These are phyloP conservation scores for Meredithiella fracta DNA, from an alignment of 2,329 filamentous ascomycete species.

Conservation along the genomic window DNA sequence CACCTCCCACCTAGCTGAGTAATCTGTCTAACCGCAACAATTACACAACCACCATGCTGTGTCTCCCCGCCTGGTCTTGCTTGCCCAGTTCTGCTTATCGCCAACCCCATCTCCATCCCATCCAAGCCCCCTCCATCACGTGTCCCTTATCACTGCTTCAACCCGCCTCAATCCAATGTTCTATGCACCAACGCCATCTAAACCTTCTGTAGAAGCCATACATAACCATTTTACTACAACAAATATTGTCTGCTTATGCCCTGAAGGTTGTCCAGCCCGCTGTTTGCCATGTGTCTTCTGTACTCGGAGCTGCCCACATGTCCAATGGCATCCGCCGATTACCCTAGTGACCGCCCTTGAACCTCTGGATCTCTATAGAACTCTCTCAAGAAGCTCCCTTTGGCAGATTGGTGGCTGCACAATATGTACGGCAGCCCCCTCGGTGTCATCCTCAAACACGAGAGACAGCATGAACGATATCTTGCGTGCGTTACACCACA, in stretches of 20 bases:
- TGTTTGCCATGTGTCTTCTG: too few species aligned
- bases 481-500: slow-evolving; percentile 8
- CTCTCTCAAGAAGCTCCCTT: not conserved
- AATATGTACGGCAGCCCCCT: slow-evolving; percentile 1
- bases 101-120: not conserved
- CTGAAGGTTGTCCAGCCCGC: too few species aligned
- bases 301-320: too few species aligned
- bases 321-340: too few species aligned
- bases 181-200: too few species aligned
- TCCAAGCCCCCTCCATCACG: not conserved
- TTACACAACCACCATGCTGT: not conserved
- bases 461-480: slow-evolving; percentile 14
- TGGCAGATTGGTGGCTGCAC: not conserved
- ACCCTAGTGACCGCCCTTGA: too few species aligned
- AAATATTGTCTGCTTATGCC: too few species aligned
- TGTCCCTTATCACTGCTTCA: not conserved
- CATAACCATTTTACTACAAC: too few species aligned
- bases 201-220: too few species aligned
- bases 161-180: too few species aligned
- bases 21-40: not conserved
- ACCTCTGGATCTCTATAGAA: not conserved
- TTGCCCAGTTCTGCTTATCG: not conserved
- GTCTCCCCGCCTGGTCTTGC: not conserved
- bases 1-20: not conserved
- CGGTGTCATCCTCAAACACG: slow-evolving; percentile 12